phyloP scores from a whole-genome alignment of 208 protist species.

The Wallacemonas collosoma region DNA sequence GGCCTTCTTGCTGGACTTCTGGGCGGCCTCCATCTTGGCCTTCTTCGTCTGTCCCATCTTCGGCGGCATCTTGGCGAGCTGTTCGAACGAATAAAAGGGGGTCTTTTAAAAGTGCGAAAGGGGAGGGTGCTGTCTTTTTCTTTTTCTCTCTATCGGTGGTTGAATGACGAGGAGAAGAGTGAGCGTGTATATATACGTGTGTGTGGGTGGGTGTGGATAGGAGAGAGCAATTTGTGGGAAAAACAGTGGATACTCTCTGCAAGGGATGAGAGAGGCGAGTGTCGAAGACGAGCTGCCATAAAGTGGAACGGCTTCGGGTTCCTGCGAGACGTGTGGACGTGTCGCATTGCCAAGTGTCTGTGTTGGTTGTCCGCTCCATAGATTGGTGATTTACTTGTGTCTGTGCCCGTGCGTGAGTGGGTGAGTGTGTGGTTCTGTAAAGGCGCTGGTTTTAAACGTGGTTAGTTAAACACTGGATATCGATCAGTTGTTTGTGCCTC shows the following conservation, averaged over 20 bases:
- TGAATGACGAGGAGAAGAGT: constrained; percentile 14
- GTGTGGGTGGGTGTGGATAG: neutral
- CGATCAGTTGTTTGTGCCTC: neutral
- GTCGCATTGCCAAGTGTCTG: constrained; percentile 7
- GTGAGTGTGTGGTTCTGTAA: neutral
- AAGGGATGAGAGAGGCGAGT: too few species aligned
- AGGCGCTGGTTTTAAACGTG: neutral
- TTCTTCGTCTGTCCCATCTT: constrained; percentile 82
- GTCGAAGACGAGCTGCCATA: too few species aligned
- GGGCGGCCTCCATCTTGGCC: constrained; percentile 78
- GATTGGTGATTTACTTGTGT: neutral
- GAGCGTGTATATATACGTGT: neutral
- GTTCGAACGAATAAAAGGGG: constrained; percentile 1
- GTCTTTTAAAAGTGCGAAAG: constrained; percentile 6
- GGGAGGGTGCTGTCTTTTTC: constrained; percentile 2
- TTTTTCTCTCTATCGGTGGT: neutral
- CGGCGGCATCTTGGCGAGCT: constrained; percentile 49
- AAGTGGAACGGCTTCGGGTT: too few species aligned
- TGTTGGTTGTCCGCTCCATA: neutral
- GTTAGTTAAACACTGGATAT: neutral
- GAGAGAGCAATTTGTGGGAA: neutral
- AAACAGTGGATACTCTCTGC: too few species aligned
- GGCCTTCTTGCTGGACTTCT: constrained; percentile 83
- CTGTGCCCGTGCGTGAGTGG: constrained; percentile 1
- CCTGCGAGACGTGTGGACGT: constrained; percentile 6